These are phyloP conservation scores for Stemphylium vesicarium DNA, from an alignment of 2,329 filamentous ascomycete genomes.

Conservation along the genomic window DNA sequence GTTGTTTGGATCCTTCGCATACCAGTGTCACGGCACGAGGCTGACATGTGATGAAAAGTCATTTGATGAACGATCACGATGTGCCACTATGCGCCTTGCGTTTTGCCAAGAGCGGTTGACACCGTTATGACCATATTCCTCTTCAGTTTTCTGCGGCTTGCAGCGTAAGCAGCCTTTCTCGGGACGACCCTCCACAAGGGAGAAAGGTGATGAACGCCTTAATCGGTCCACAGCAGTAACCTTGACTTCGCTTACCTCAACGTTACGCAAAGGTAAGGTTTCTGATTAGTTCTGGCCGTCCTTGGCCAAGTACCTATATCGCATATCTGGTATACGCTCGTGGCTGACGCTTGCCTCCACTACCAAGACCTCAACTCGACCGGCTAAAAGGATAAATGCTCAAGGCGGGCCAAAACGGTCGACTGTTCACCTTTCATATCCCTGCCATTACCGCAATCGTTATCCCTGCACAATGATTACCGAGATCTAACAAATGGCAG, in stretches of 20 bases:
- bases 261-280: conserved; percentile 19
- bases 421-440: conserved; percentile 24
- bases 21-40: background rate
- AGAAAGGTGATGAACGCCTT: conserved; percentile 14
- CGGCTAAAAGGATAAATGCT: conserved; percentile 38
- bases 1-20: background rate
- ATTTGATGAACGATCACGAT: background rate
- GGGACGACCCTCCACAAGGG: conserved; percentile 34
- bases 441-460: conserved; percentile 22
- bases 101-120: background rate
- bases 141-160: conserved; percentile 2
- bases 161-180: conserved; percentile 37
- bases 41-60: conserved; percentile 6
- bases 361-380: conserved; percentile 21
- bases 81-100: background rate
- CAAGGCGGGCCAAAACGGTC: conserved; percentile 27
- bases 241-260: conserved; percentile 19
- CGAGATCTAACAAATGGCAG: conserved; percentile 29
- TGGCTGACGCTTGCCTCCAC: conserved; percentile 27
- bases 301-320: conserved; percentile 23
- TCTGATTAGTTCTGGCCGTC: conserved; percentile 23
- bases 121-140: background rate
- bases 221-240: conserved; percentile 12
- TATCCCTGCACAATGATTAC: conserved; percentile 21
- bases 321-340: conserved; percentile 27